Conservation (phyloP, 306 rosid genomes). For the Cyclanthera cordifolia region DNA sequence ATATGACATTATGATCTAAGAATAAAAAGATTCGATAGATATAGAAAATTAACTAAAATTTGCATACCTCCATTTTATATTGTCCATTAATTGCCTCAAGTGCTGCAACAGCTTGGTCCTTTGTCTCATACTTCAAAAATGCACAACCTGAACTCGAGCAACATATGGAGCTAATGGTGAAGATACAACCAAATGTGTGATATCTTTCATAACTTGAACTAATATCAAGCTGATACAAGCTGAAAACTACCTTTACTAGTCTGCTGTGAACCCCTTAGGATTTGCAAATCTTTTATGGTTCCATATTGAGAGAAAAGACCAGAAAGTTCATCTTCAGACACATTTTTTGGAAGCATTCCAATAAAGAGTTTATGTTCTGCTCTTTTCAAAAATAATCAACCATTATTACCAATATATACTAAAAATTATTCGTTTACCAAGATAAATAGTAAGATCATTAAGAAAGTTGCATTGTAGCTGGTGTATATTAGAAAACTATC, state of each 20-base stretch:
- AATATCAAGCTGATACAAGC: background rate
- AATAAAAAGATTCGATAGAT: background rate
- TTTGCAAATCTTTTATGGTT: slow-evolving; percentile 74
- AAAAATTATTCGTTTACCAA: background rate
- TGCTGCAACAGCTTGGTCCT: slow-evolving; percentile 86
- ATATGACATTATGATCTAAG: background rate
- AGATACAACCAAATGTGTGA: slow-evolving; percentile 1
- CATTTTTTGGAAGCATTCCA: slow-evolving; percentile 97
- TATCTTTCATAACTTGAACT: background rate
- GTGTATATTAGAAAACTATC: background rate
- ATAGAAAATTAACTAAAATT: slow-evolving; percentile 15
- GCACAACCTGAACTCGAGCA: slow-evolving; percentile 61
- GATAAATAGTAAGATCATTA: background rate
- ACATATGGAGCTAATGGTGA: slow-evolving; percentile 9
- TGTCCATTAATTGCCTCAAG: slow-evolving; percentile 78
- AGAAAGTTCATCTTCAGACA: slow-evolving; percentile 71
- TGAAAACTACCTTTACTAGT: slow-evolving; percentile 66
- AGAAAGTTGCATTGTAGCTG: background rate
- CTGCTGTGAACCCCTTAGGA: slow-evolving; percentile 89
- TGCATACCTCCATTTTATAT: slow-evolving; percentile 84
- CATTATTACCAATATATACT: slow-evolving; percentile 13
- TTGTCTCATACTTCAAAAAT: slow-evolving; percentile 85
- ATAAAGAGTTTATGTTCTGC: slow-evolving; percentile 92
- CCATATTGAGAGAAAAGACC: slow-evolving; percentile 64
- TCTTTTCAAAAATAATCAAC: slow-evolving; percentile 17